Percentiles rank a stretch among this genome's conserved stretches.
Conservation (phyloP, 495 filamentous ascomycete species). For the Lasiosphaeria ovina region DNA sequence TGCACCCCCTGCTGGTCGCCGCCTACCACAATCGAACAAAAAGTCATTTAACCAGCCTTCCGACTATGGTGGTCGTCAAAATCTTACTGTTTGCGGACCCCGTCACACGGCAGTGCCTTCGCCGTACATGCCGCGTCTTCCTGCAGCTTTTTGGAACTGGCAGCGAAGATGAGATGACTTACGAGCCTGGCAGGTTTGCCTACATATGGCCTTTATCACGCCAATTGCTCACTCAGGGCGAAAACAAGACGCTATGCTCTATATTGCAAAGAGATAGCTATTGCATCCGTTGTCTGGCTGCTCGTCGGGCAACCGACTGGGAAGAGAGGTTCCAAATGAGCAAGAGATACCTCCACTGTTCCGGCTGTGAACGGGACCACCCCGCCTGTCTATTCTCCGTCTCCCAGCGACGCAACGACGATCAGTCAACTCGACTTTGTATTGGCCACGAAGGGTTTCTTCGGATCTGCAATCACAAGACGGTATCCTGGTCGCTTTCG, state of each 20-base stretch:
- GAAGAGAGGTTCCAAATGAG: background rate
- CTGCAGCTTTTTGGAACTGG: background rate
- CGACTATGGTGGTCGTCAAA: background rate
- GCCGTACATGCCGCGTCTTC: constrained; percentile 3
- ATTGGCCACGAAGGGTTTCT: constrained; percentile 2
- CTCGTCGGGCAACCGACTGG: background rate
- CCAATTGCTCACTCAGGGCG: background rate
- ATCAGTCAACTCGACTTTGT: background rate
- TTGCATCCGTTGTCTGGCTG: constrained; percentile 1
- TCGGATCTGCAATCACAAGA: constrained; percentile 1
- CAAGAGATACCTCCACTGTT: constrained; percentile 3
- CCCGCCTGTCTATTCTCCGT: background rate
- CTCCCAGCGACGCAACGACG: background rate
- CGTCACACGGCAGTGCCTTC: constrained; percentile 1
- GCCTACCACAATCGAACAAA: background rate
- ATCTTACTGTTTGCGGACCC: background rate
- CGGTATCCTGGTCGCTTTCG: constrained; percentile 1
- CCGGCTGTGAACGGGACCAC: background rate
- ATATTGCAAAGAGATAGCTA: background rate
- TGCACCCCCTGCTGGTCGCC: constrained; percentile 1
- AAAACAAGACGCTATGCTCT: background rate
- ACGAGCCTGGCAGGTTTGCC: background rate
- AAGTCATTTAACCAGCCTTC: background rate
- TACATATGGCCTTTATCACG: background rate
- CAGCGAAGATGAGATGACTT: background rate